Conservation (phyloP, 2,329 filamentous ascomycete species). For the Fusarium veterinarium region DNA sequence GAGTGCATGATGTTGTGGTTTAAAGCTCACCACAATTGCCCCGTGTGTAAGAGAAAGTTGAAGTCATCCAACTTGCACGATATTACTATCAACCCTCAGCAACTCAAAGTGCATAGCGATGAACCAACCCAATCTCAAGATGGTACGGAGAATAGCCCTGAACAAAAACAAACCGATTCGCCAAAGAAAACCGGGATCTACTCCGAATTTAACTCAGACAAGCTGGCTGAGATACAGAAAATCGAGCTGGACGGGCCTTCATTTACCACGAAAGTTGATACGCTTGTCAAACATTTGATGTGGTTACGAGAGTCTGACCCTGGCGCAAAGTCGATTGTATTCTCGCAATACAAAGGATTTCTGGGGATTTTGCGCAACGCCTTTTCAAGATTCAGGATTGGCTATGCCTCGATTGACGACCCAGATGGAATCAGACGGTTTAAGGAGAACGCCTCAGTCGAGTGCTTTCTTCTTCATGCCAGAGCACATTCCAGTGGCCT, state of each 20-base stretch:
- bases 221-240: constrained; percentile 82
- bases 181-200: constrained; percentile 71
- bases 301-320: constrained; percentile 88
- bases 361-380: constrained; percentile 78
- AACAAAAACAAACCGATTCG: constrained; percentile 29
- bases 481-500: constrained; percentile 89
- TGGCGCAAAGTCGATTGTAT: constrained; percentile 91
- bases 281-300: constrained; percentile 80
- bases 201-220: constrained; percentile 76
- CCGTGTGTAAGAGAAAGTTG: constrained; percentile 82
- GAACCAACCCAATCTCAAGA: constrained; percentile 19
- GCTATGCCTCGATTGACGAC: constrained; percentile 76
- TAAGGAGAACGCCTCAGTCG: constrained; percentile 76
- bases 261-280: constrained; percentile 93
- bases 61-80: constrained; percentile 78
- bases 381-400: constrained; percentile 78
- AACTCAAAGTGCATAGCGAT: constrained; percentile 71
- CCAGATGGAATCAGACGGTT: constrained; percentile 79
- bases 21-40: constrained; percentile 78
- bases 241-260: constrained; percentile 79
- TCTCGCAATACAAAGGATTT: constrained; percentile 88
- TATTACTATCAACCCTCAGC: constrained; percentile 83
- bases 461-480: constrained; percentile 91
- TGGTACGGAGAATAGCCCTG: constrained; percentile 13
- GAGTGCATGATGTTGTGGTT: constrained; percentile 88